Base-by-base conservation (phyloP, 345 rosid species). In the Anastatica hierochuntica region DNA sequence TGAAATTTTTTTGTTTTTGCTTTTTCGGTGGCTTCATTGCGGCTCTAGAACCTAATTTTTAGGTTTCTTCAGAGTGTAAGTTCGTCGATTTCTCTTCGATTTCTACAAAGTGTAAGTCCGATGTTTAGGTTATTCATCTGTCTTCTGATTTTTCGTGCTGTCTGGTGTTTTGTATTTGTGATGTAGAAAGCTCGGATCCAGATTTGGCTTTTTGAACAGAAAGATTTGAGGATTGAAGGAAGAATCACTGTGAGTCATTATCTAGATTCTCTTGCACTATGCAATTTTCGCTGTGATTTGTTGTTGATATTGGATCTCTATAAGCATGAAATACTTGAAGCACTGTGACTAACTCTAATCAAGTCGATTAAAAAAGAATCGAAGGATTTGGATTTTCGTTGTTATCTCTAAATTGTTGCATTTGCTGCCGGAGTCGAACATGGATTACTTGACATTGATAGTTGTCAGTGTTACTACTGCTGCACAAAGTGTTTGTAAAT, bases 141-240 rank as follows among this genome's bases (percentile, higher is more conserved):
- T 46, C 6, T 20, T 36, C 36, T 66, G 29, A 58, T 43, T 65
- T 7, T 24, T 29, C 1, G 16, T 57, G 16, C n/a, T n/a, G 4
- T 18, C 18, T 30, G 14, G 6, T 58, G 1, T 19, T 36, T 11
- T 52, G 12, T 13, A 5, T 1, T 39, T 55, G 26, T 48, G 44
- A 19, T 59, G 14, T 79, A 88, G 97, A 92, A 88, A 88, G 88
- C 98, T 60, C 73, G 96, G 41, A 88, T 92, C 41, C 94, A 88
- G 85, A 88, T 92, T 74, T 92, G 97, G 97, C 81, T 92, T 3
- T 92, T 83, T 58, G 98, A 88, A 76, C 97, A 88, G 90, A 88
- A 83, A 60, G 97, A 92, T 67, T 44, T 73, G 76, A 83, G 95
- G 69, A 88, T 88, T 37, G 95, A 92, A 71, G 98, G 97, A 50